Evolutionary conservation across 768 basidiomycete genomes (phyloP), one percentile per base, ranked within the genome.

Genomic region (Phanerochaete carnosa): DNA sequence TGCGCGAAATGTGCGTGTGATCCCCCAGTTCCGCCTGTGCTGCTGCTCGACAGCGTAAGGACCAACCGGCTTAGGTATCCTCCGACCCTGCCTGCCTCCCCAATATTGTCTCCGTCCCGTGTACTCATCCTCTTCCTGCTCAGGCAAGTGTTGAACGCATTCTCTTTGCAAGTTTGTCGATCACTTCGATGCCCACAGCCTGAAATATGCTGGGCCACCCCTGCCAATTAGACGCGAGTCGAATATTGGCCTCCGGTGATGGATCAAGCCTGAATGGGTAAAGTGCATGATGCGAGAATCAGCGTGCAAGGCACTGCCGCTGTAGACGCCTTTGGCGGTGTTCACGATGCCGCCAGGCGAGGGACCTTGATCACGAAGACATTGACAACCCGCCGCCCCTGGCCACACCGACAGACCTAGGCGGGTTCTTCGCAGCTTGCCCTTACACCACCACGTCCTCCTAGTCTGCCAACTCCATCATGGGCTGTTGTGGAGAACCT

Each of bases 401-500:
- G 49, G 6, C 52, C 13, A 13, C 30, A 23, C 33, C 30, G 45
- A 43, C 22, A 29, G 16, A 45, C 45, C 30, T 29, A 45, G 58
- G 39, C 52, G 54, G 23, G 53, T n/a, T 16, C 49, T 43, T 45
- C 28, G n/a, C 39, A 8, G 52, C 57, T 45, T 52, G 60, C 51
- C 30, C 39, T 30, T 19, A 30, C 30, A 37, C 45, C 51, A 37
- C 50, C 51, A n/a, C 35, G 11, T 39, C 32, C 22, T 13, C 33
- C 33, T 39, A 23, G 7, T 4, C 32, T 23, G 26, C 58, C 16
- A 39, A 22, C 32, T 37, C 62, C 65, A 74, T 65, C 65, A 89
- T 88, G 86, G 79, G 83, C 63, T 90, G 90, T 67, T 92, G 89
- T 69, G 87, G 87, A n/a, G 79, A 82, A 51, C 64, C 80, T 9